Conservation (phyloP, 805 yeast genomes). For the Saccharomycopsis sp. region DNA sequence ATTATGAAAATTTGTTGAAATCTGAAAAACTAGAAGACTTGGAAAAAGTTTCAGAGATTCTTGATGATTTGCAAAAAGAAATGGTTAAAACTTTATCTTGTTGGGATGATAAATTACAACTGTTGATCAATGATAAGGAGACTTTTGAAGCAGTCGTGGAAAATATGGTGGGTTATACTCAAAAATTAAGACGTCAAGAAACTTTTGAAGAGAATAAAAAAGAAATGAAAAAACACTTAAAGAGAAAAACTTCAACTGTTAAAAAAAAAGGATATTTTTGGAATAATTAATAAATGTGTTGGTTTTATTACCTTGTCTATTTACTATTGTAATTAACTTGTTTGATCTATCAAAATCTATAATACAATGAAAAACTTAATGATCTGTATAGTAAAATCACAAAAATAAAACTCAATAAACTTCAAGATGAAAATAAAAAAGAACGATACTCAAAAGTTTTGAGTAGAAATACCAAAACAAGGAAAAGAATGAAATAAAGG, state of each 20-base stretch:
- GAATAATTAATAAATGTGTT: conserved; percentile 3
- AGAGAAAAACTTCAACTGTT: conserved; percentile 1
- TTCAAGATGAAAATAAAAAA: too few species aligned
- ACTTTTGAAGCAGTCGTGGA: conserved; percentile 84
- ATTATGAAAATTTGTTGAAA: conserved; percentile 25
- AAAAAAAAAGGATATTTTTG: conserved; percentile 15
- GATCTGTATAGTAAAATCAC: too few species aligned
- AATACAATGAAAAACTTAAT: too few species aligned
- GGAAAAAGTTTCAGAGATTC: conserved; percentile 26
- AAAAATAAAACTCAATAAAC: too few species aligned
- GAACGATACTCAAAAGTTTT: too few species aligned
- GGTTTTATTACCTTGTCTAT: neutral
- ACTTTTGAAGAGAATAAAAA: conserved; percentile 28
- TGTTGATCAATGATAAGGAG: conserved; percentile 51
- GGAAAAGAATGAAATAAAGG: too few species aligned
- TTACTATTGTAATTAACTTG: too few species aligned
- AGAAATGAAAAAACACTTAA: conserved; percentile 18
- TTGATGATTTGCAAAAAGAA: conserved; percentile 26
- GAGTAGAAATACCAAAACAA: too few species aligned
- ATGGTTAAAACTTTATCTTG: conserved; percentile 32
- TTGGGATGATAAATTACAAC: conserved; percentile 43
- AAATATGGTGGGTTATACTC: conserved; percentile 84
- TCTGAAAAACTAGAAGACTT: conserved; percentile 29
- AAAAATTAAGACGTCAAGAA: conserved; percentile 52
- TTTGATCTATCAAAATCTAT: too few species aligned